These are phyloP conservation scores for Flaveria brownii DNA, from an alignment of 129 eudicot species.

Conservation along the genomic window DNA sequence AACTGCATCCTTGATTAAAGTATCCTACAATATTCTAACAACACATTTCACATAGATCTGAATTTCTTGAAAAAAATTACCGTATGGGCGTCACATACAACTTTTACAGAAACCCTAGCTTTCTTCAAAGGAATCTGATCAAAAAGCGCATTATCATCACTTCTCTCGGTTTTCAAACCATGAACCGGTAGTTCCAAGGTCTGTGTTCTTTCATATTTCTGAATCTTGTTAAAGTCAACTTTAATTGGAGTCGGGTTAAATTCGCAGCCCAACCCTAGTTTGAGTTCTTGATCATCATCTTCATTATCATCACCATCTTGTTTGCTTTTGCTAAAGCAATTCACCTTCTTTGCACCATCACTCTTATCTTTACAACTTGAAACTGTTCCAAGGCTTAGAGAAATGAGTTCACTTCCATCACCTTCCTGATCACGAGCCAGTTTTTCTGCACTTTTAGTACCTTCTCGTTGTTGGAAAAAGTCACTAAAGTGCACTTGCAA, in stretches of 20 bases:
- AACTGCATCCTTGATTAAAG: background rate
- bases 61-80: slow-evolving; percentile 34
- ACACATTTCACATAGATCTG: background rate
- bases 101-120: slow-evolving; percentile 78
- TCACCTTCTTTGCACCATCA: slow-evolving; percentile 23
- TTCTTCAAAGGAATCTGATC: slow-evolving; percentile 73
- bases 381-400: slow-evolving; percentile 61
- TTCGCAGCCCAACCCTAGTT: slow-evolving; percentile 51
- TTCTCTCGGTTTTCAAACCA: slow-evolving; percentile 35
- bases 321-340: slow-evolving; percentile 19
- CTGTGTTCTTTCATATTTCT: slow-evolving; percentile 37
- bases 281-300: slow-evolving; percentile 51
- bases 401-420: slow-evolving; percentile 46
- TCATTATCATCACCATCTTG: slow-evolving; percentile 22
- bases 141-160: slow-evolving; percentile 42
- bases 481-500: slow-evolving; percentile 43
- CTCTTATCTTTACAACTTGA: slow-evolving; percentile 27
- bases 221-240: slow-evolving; percentile 23
- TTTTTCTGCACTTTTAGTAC: slow-evolving; percentile 18
- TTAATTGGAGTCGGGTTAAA: slow-evolving; percentile 24
- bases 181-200: slow-evolving; percentile 26
- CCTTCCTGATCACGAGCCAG: slow-evolving; percentile 18
- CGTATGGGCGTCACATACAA: slow-evolving; percentile 68
- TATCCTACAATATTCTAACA: slow-evolving; percentile 12
- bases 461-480: slow-evolving; percentile 36